phyloP scores from a whole-genome alignment of 495 filamentous ascomycete genomes.

The Aspergillus cavernicola region DNA sequence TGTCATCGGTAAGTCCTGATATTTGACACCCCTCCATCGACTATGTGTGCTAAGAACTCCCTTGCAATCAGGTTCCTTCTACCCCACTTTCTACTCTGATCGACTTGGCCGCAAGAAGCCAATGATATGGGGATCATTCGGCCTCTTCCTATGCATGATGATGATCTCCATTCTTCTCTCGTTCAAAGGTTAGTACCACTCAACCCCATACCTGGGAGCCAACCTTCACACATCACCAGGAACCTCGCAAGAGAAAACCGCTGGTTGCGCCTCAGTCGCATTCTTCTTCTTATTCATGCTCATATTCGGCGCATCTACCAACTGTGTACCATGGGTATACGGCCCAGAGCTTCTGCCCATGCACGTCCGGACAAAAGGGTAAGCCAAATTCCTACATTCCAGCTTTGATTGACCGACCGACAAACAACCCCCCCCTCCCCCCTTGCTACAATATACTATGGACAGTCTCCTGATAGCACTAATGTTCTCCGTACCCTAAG shows the following conservation, averaged over 20 bases:
- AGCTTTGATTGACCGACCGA: too few relatives aligned
- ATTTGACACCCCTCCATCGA: not conserved
- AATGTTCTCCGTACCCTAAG: slow-evolving; percentile 7
- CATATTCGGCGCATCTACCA: slow-evolving; percentile 45
- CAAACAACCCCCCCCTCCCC: not conserved
- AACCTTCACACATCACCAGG: slow-evolving; percentile 13
- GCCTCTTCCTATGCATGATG: slow-evolving; percentile 50
- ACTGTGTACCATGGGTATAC: slow-evolving; percentile 49
- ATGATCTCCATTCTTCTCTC: slow-evolving; percentile 51
- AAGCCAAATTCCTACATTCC: slow-evolving; percentile 12
- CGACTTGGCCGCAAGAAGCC: slow-evolving; percentile 55
- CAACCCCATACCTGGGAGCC: not conserved
- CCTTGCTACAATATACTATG: not conserved
- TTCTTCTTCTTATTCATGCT: slow-evolving; percentile 53
- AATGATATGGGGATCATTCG: slow-evolving; percentile 56
- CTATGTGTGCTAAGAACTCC: not conserved
- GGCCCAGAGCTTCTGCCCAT: slow-evolving; percentile 43
- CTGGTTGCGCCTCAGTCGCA: slow-evolving; percentile 33
- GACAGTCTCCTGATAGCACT: not conserved
- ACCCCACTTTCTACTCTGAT: slow-evolving; percentile 37
- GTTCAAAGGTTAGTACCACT: slow-evolving; percentile 23
- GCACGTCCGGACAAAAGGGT: slow-evolving; percentile 41
- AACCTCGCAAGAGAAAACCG: slow-evolving; percentile 28
- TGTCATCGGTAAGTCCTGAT: slow-evolving; percentile 24
- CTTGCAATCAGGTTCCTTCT: slow-evolving; percentile 25